Evolutionary conservation across 768 basidiomycete genomes (phyloP).

Genomic region (Lentinula sp.): DNA sequence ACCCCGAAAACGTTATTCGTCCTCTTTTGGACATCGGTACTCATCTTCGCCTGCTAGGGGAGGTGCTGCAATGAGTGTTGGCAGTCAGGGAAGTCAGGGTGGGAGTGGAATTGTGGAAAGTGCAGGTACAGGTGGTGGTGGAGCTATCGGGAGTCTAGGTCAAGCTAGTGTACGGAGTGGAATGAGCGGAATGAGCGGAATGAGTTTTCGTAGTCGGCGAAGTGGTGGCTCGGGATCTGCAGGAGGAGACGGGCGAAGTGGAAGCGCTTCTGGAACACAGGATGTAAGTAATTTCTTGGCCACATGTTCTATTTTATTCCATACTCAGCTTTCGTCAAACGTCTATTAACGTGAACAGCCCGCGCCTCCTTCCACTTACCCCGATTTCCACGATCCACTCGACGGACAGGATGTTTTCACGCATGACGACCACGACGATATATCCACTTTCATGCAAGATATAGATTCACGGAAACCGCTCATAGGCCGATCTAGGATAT

Average conservation of each 20-base stretch:
- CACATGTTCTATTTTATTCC: not conserved
- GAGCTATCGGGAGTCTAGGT: not conserved
- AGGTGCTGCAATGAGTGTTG: not conserved
- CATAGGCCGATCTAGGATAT: conserved; percentile 29
- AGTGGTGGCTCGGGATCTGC: not conserved
- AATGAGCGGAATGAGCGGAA: not conserved
- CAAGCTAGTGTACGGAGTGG: not conserved
- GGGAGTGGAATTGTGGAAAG: not conserved
- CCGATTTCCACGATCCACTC: not conserved
- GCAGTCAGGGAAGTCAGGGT: not conserved
- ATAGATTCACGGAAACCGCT: conserved; percentile 69
- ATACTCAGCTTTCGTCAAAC: not conserved
- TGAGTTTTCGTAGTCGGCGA: not conserved
- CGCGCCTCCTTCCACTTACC: not conserved
- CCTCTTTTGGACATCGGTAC: conserved; percentile 74
- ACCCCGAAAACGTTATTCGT: conserved; percentile 63
- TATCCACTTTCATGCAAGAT: conserved; percentile 72
- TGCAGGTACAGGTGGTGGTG: conserved; percentile 21
- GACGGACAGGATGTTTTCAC: not conserved
- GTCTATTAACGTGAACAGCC: not conserved
- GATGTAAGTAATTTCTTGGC: not conserved
- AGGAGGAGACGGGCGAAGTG: not conserved
- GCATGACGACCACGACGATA: conserved; percentile 62
- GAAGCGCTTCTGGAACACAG: not conserved
- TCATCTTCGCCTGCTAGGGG: conserved; percentile 24